Conservation (phyloP, 805 yeast genomes). For the Barnettozyma wickerhamii region DNA sequence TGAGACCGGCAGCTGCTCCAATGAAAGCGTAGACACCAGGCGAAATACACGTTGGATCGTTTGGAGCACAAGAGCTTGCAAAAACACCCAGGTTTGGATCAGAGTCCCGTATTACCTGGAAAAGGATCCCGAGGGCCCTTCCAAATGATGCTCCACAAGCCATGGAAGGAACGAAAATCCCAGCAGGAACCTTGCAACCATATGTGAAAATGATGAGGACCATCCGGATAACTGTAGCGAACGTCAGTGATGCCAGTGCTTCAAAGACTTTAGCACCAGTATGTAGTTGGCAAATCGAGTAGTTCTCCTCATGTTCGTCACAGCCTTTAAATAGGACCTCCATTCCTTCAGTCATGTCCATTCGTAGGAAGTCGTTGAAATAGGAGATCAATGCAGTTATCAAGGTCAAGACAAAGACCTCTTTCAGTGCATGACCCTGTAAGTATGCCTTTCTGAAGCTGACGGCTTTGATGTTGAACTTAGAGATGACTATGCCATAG, state of each 20-base stretch:
- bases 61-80: constrained; percentile 33
- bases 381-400: constrained; percentile 76
- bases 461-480: constrained; percentile 70
- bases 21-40: constrained; percentile 94
- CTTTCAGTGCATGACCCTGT: constrained; percentile 52
- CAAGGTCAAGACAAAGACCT: constrained; percentile 61
- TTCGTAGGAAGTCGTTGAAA: constrained; percentile 71
- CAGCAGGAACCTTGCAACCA: constrained; percentile 96
- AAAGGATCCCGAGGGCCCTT: constrained; percentile 72
- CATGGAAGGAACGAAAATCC: constrained; percentile 95
- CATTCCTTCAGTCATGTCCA: constrained; percentile 97
- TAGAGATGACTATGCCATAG: constrained; percentile 75
- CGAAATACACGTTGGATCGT: constrained; percentile 56
- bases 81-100: constrained; percentile 35
- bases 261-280: constrained; percentile 27
- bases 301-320: constrained; percentile 37
- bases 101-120: constrained; percentile 45
- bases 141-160: constrained; percentile 96
- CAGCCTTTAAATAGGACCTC: constrained; percentile 85
- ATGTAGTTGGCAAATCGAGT: constrained; percentile 34
- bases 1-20: constrained; percentile 93
- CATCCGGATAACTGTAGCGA: constrained; percentile 73
- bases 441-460: constrained; percentile 72
- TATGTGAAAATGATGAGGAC: constrained; percentile 76
- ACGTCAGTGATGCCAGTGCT: constrained; percentile 48